These are phyloP conservation scores for Clavispora vitiphila DNA, from an alignment of 805 yeast genomes.

Conservation along the genomic window DNA sequence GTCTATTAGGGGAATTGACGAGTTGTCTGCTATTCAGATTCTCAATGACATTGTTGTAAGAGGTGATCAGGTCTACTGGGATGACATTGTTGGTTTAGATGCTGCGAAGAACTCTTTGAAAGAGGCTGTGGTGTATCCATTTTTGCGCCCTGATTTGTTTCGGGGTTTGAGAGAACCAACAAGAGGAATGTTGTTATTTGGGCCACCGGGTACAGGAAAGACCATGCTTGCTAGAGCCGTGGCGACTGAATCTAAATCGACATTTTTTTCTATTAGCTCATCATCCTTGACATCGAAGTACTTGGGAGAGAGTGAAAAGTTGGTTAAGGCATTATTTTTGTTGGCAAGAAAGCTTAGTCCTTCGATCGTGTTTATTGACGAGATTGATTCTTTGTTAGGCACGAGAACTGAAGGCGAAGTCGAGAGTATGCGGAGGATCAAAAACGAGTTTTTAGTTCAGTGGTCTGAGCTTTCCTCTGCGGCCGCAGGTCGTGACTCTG, in stretches of 20 bases:
- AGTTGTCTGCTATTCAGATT: conserved; percentile 72
- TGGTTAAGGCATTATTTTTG: conserved; percentile 82
- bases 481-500: conserved; percentile 59
- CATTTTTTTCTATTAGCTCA: conserved; percentile 88
- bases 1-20: conserved; percentile 70
- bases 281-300: conserved; percentile 84
- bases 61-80: conserved; percentile 93
- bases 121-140: conserved; percentile 95
- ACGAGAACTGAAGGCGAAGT: conserved; percentile 73
- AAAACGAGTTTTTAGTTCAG: conserved; percentile 88
- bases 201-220: conserved; percentile 99
- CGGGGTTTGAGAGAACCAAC: conserved; percentile 91
- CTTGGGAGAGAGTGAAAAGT: conserved; percentile 89
- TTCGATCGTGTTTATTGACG: conserved; percentile 91
- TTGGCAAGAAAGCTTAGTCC: conserved; percentile 86
- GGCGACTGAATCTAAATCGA: conserved; percentile 90
- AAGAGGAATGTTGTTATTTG: conserved; percentile 91
- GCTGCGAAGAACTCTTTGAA: conserved; percentile 84
- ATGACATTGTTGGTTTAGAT: conserved; percentile 88
- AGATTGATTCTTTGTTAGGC: conserved; percentile 85
- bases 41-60: conserved; percentile 81
- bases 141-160: conserved; percentile 87
- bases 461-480: conserved; percentile 93
- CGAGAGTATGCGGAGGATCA: conserved; percentile 84
- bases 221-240: conserved; percentile 97